These are phyloP conservation scores for Somion occarium DNA, from an alignment of 1,284 basidiomycete species.

Conservation along the genomic window DNA sequence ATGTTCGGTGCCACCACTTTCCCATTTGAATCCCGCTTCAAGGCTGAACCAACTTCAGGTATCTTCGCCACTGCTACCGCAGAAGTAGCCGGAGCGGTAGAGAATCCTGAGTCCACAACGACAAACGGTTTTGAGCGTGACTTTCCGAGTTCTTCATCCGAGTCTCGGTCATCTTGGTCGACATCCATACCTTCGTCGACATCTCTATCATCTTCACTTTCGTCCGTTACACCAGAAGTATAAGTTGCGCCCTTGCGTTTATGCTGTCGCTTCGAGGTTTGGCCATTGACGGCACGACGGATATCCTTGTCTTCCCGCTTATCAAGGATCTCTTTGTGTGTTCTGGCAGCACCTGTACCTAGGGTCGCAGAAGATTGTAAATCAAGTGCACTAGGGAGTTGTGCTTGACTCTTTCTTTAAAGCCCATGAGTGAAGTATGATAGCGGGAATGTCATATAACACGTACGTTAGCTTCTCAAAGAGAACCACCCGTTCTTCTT, in stretches of 20 bases:
- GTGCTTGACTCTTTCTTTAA: slow-evolving; percentile 68
- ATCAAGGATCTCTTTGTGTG: slow-evolving; percentile 56
- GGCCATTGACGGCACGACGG: slow-evolving; percentile 46
- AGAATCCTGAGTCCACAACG: slow-evolving; percentile 25
- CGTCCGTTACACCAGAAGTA: slow-evolving; percentile 31
- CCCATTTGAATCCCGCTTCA: slow-evolving; percentile 57
- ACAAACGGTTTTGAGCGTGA: slow-evolving; percentile 24
- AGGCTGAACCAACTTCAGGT: slow-evolving; percentile 49
- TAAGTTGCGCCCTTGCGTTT: slow-evolving; percentile 27
- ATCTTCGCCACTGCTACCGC: background rate
- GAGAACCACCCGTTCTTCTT: slow-evolving; percentile 70
- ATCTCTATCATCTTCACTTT: slow-evolving; percentile 27
- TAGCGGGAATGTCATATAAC: background rate
- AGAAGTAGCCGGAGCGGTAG: slow-evolving; percentile 13
- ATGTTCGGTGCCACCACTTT: slow-evolving; percentile 43
- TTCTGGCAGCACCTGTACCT: slow-evolving; percentile 61
- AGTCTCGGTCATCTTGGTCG: slow-evolving; percentile 11
- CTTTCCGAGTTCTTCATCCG: slow-evolving; percentile 10
- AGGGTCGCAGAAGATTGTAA: slow-evolving; percentile 77
- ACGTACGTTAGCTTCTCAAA: slow-evolving; percentile 77
- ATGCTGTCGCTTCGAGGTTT: slow-evolving; percentile 42
- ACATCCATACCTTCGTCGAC: slow-evolving; percentile 9
- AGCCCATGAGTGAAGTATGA: slow-evolving; percentile 15
- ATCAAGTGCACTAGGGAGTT: slow-evolving; percentile 49
- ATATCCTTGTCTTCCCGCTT: slow-evolving; percentile 58